Evolutionary conservation across 805 yeast species (phyloP).

Genomic region (Saturnispora mendoncae): DNA sequence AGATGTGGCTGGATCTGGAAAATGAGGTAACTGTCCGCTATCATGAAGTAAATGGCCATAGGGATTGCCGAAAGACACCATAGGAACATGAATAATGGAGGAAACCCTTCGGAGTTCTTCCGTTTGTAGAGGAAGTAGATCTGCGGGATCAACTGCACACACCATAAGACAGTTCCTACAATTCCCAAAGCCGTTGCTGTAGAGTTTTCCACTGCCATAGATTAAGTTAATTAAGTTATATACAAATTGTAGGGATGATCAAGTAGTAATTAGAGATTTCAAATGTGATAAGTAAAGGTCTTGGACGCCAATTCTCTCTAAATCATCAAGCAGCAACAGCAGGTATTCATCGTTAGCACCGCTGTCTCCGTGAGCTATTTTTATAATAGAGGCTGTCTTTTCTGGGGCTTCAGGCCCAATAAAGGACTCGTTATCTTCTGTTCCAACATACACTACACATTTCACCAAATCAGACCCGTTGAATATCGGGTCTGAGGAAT

Average conservation of each 20-base stretch:
- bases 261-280: constrained; percentile 13
- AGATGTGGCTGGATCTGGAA: constrained; percentile 82
- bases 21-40: constrained; percentile 63
- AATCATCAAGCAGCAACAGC: constrained; percentile 40
- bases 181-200: constrained; percentile 78
- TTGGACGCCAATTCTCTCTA: constrained; percentile 32
- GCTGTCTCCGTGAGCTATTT: constrained; percentile 60
- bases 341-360: constrained; percentile 75
- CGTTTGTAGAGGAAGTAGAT: constrained; percentile 54
- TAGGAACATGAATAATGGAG: constrained; percentile 80
- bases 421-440: constrained; percentile 70
- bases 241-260: background rate
- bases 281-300: constrained; percentile 36
- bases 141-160: constrained; percentile 81
- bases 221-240: background rate
- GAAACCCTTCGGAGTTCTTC: constrained; percentile 85
- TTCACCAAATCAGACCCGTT: constrained; percentile 36
- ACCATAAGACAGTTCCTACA: constrained; percentile 88
- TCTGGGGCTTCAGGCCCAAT: constrained; percentile 67
- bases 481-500: constrained; percentile 17
- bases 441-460: constrained; percentile 75
- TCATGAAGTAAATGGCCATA: constrained; percentile 74
- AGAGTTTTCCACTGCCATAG: constrained; percentile 20
- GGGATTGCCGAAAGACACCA: constrained; percentile 79
- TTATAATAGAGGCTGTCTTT: constrained; percentile 54